phyloP scores from a whole-genome alignment of 208 protist species.

The Leishmania lainsoni region DNA sequence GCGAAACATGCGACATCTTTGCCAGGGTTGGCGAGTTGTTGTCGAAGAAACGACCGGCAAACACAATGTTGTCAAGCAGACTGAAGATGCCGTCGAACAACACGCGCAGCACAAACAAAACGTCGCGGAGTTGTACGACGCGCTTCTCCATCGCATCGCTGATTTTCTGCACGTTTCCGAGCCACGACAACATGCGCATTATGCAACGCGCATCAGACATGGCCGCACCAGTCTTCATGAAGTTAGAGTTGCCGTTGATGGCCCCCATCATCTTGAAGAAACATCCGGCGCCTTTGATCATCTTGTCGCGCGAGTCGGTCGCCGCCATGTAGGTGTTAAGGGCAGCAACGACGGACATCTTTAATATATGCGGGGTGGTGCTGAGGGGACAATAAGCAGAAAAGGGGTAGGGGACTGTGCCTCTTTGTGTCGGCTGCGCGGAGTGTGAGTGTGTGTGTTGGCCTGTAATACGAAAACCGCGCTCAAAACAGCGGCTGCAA shows the following conservation, averaged over 20 bases:
- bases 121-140: conserved; percentile 46
- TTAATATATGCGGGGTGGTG: conserved; percentile 6
- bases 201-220: conserved; percentile 73
- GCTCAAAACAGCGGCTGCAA: neutral
- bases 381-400: neutral
- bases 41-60: conserved; percentile 51
- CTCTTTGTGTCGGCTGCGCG: neutral
- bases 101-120: conserved; percentile 67
- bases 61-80: conserved; percentile 80
- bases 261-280: conserved; percentile 70
- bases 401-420: neutral
- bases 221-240: conserved; percentile 49
- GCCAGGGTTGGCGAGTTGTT: conserved; percentile 25
- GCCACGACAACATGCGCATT: conserved; percentile 71
- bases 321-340: conserved; percentile 52
- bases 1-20: conserved; percentile 43
- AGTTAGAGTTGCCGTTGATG: conserved; percentile 37
- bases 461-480: neutral
- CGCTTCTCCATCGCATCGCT: conserved; percentile 53
- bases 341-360: conserved; percentile 37
- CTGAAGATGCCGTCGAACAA: conserved; percentile 81
- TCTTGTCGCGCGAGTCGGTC: conserved; percentile 79
- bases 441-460: neutral
- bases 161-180: conserved; percentile 71
- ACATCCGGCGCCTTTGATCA: conserved; percentile 73